Conservation (phyloP, 2,329 filamentous ascomycete genomes). For the Talaromyces sp. region DNA sequence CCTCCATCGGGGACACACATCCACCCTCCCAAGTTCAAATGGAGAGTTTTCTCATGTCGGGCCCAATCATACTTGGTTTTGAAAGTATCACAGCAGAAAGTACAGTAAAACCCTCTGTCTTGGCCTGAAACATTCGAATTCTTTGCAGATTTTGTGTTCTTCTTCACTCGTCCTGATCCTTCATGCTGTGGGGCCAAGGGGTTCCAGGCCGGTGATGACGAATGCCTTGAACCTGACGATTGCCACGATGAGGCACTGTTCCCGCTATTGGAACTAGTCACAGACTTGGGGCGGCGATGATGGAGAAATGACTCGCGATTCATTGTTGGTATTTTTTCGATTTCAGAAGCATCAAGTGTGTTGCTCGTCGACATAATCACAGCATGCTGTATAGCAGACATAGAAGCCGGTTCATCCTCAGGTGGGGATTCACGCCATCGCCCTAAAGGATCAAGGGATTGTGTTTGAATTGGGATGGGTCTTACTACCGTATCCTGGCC, state of each 20-base stretch:
- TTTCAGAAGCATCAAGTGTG: neutral
- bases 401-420: conserved; percentile 47
- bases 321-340: neutral
- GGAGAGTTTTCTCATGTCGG: conserved; percentile 28
- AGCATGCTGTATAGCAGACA: conserved; percentile 38
- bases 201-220: neutral
- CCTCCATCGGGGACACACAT: conserved; percentile 21
- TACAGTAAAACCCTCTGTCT: conserved; percentile 21
- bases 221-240: conserved; percentile 2
- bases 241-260: conserved; percentile 8
- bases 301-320: conserved; percentile 7
- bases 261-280: conserved; percentile 5
- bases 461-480: neutral
- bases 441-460: conserved; percentile 43
- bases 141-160: neutral
- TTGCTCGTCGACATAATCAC: neutral
- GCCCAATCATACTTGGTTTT: conserved; percentile 29
- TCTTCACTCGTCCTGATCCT: neutral
- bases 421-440: conserved; percentile 50
- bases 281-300: conserved; percentile 11
- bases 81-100: conserved; percentile 30
- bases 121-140: neutral
- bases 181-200: neutral
- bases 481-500: neutral
- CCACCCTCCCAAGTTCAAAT: conserved; percentile 26